Base-by-base conservation (phyloP, 2,329 filamentous ascomycete genomes). In the Scedosporium apiospermum region DNA sequence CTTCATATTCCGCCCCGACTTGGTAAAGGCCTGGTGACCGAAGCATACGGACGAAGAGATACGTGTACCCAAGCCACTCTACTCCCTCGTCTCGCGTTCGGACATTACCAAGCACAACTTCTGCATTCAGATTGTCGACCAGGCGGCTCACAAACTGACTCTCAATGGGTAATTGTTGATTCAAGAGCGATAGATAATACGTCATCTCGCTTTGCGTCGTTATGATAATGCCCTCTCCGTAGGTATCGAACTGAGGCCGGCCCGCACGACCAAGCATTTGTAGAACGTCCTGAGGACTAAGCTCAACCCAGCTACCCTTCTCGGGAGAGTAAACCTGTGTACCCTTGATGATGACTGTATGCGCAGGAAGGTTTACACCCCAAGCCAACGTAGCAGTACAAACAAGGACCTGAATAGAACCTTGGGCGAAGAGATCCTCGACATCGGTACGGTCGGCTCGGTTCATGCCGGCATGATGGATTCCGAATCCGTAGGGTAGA, bases 201-300 rank as follows among this genome's bases (percentile, higher is more conserved):
- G 96, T 92, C 71, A 99, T 91, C 76, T 99, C 96, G 59, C 82
- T 83, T 71, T 98, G 93, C 0, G 92, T 95, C 0, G 95, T 99
- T 69, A 99, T 97, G 72, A 99, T 98, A 70, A 99, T 98, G 73
- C 95, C 95, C 75, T 99, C 95, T 72, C 95, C 95, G 71, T 96
- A 99, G 0, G 92, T 97, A 72, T 99, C 95, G 72, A 91, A 99
- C 71, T 99, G 96, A 30, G 95, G 95, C 67, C 95, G 87, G 72
- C 95, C 95, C 62, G 95, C 96, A 82, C 95, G 92, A 71, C 95
- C 95, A 70, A 99, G 86, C 96, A 99, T 99, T 74, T 99, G 95
- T 60, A 99, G 81, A 42, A 99, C 93, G 76, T 99, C 95, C 73
- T 99, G 95, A 12, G 95, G 95, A 71, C 93, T 97, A 62, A 99